Evolutionary conservation across 2,329 filamentous ascomycete genomes (phyloP).

Genomic region (Paracorniculantispora psalliotae): DNA sequence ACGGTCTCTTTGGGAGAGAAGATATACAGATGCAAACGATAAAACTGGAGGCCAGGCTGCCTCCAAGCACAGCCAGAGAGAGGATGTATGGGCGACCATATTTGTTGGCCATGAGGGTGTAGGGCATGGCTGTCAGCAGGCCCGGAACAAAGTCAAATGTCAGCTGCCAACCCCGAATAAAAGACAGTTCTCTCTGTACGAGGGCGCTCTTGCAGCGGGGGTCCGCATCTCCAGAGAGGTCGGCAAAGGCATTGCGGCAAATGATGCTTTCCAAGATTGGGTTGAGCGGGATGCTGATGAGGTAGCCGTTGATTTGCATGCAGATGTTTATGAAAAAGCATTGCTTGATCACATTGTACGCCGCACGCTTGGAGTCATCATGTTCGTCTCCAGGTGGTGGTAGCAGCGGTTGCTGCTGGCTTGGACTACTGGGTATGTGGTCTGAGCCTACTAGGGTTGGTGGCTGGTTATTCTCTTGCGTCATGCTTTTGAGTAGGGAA

Average conservation of each 20-base stretch:
- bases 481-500: background rate
- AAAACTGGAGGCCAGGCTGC: background rate
- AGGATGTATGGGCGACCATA: background rate
- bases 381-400: background rate
- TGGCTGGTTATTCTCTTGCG: background rate
- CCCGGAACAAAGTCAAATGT: background rate
- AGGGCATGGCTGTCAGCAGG: constrained; percentile 4
- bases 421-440: too few relatives aligned
- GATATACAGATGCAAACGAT: background rate
- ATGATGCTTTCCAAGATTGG: constrained; percentile 3
- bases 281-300: background rate
- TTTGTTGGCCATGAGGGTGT: background rate
- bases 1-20: background rate
- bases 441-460: too few relatives aligned
- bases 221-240: background rate
- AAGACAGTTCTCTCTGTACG: constrained; percentile 1
- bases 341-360: background rate
- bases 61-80: background rate
- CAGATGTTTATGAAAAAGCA: background rate
- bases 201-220: background rate
- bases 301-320: background rate
- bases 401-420: background rate
- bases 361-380: background rate
- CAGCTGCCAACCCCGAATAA: background rate
- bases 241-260: background rate